A percentile compares a stretch with the other conserved stretches of the same genome.
These are phyloP conservation scores for Pseudocercospora vitis DNA, from an alignment of 2,329 filamentous ascomycete genomes.

Conservation along the genomic window DNA sequence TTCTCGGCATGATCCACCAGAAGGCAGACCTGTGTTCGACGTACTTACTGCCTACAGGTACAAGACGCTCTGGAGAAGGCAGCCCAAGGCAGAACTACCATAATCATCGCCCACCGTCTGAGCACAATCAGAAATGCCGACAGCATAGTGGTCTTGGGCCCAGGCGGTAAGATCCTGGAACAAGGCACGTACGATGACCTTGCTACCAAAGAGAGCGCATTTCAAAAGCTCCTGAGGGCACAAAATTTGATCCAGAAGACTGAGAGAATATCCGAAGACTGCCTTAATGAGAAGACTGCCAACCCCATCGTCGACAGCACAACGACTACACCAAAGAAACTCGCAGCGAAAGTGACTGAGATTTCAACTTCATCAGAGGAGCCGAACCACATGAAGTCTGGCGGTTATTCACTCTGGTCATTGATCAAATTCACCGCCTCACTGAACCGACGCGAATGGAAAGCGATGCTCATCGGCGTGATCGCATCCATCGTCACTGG, in stretches of 20 bases:
- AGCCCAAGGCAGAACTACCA: slow-evolving; percentile 40
- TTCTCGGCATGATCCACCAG: background rate
- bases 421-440: slow-evolving; percentile 73
- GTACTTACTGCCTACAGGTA: background rate
- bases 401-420: slow-evolving; percentile 66
- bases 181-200: slow-evolving; percentile 38
- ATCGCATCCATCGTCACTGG: slow-evolving; percentile 73
- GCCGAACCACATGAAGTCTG: background rate
- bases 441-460: slow-evolving; percentile 72
- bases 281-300: no score
- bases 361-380: background rate
- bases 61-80: slow-evolving; percentile 26
- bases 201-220: background rate
- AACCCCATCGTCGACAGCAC: background rate
- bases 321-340: background rate
- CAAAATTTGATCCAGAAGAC: slow-evolving; percentile 12
- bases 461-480: slow-evolving; percentile 70
- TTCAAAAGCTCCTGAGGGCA: slow-evolving; percentile 10
- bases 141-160: slow-evolving; percentile 44
- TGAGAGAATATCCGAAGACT: no score
- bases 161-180: slow-evolving; percentile 41
- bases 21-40: no score
- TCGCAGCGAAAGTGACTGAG: background rate
- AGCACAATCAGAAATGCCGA: slow-evolving; percentile 44
- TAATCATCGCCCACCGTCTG: slow-evolving; percentile 48